Evolutionary conservation across 1,284 basidiomycete genomes (phyloP).

Genomic region (Takashimella tepidaria): DNA sequence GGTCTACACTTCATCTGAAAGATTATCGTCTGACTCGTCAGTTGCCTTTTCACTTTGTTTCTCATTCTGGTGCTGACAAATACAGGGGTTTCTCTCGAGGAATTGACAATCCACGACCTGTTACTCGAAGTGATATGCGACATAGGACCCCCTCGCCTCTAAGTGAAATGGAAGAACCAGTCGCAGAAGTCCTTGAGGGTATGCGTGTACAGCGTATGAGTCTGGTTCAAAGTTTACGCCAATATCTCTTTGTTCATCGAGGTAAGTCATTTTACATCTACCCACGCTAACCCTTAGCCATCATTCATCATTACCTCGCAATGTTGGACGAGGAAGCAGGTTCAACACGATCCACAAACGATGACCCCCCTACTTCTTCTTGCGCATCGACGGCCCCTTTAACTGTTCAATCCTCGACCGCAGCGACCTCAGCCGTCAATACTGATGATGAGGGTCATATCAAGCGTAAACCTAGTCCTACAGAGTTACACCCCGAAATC

Average conservation of each 20-base stretch:
- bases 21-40: constrained; percentile 16
- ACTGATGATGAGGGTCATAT: constrained; percentile 38
- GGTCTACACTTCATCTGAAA: constrained; percentile 11
- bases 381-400: neutral
- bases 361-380: neutral
- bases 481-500: constrained; percentile 31
- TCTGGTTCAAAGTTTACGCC: constrained; percentile 77
- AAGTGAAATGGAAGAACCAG: constrained; percentile 63
- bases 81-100: neutral
- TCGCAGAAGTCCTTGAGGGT: constrained; percentile 71
- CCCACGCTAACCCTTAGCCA: constrained; percentile 49
- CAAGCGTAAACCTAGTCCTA: constrained; percentile 40
- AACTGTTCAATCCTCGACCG: neutral
- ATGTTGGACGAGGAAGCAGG: constrained; percentile 62
- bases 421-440: neutral
- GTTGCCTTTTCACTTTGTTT: constrained; percentile 2
- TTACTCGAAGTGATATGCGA: constrained; percentile 20
- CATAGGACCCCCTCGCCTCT: constrained; percentile 56
- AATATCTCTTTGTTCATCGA: constrained; percentile 84
- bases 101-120: constrained; percentile 7
- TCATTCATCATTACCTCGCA: constrained; percentile 72
- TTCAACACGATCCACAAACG: neutral
- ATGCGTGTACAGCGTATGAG: constrained; percentile 91
- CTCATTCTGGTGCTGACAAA: neutral
- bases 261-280: constrained; percentile 19